Evolutionary conservation across 768 basidiomycete species (phyloP).

Genomic region (Tulasnella sp.): DNA sequence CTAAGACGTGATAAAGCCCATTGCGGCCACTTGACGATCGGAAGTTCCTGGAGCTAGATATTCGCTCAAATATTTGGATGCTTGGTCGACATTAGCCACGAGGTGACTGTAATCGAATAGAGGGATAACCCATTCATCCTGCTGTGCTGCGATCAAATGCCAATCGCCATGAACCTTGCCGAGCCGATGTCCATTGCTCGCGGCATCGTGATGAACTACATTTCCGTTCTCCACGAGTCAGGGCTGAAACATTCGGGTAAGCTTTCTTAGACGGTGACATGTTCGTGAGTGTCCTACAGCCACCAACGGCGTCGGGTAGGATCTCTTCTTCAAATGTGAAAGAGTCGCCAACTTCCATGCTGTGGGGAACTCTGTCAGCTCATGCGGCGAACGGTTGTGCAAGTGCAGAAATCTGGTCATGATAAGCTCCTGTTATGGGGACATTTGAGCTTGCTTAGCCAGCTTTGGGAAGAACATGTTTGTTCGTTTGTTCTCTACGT

Average conservation of each 20-base stretch:
- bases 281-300: not conserved
- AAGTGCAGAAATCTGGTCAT: too few species aligned
- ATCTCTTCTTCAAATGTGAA: not conserved
- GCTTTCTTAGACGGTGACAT: not conserved
- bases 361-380: not conserved
- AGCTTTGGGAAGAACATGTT: not conserved
- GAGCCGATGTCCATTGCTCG: constrained; percentile 18
- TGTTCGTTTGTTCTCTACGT: not conserved
- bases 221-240: constrained; percentile 16
- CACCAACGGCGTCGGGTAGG: not conserved
- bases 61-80: constrained; percentile 55
- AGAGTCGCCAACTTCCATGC: not conserved
- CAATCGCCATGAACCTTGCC: not conserved
- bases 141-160: not conserved
- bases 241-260: not conserved
- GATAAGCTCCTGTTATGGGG: not conserved
- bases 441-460: not conserved
- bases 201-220: constrained; percentile 21
- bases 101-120: constrained; percentile 60
- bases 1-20: constrained; percentile 83
- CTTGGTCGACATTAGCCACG: constrained; percentile 67
- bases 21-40: constrained; percentile 75
- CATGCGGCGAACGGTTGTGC: not conserved
- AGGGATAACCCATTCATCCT: not conserved
- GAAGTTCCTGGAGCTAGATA: constrained; percentile 67